Evolutionary conservation across 2,329 filamentous ascomycete species (phyloP).

Genomic region (Colletotrichum echinochloae): DNA sequence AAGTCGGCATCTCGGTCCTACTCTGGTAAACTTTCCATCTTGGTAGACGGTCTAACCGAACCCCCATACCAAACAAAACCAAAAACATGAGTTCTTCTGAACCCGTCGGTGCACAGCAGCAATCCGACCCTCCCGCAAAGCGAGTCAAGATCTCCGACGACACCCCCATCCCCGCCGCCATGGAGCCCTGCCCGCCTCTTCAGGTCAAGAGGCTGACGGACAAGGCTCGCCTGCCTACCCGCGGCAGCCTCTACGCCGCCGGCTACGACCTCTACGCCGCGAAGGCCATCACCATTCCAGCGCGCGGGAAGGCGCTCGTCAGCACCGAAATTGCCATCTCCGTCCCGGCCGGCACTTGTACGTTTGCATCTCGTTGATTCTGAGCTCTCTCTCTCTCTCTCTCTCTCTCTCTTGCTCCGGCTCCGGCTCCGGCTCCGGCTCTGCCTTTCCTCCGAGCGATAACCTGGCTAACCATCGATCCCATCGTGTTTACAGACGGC

Average conservation of each 20-base stretch:
- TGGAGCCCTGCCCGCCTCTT: constrained; percentile 68
- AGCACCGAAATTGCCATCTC: constrained; percentile 93
- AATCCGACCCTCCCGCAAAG: constrained; percentile 74
- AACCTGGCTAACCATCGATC: constrained; percentile 23
- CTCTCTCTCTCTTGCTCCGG: background rate
- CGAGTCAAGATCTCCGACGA: constrained; percentile 73
- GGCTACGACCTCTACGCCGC: constrained; percentile 94
- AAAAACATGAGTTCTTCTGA: constrained; percentile 50
- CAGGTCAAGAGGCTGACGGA: constrained; percentile 89
- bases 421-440: background rate
- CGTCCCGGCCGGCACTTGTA: constrained; percentile 90
- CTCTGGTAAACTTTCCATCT: background rate
- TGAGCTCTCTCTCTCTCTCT: background rate
- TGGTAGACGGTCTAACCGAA: background rate
- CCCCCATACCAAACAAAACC: constrained; percentile 13
- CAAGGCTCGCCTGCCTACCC: constrained; percentile 84
- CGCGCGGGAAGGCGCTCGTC: constrained; percentile 85
- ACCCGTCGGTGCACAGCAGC: constrained; percentile 66
- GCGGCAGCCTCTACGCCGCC: constrained; percentile 89
- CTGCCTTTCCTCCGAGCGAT: background rate
- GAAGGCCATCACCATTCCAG: constrained; percentile 79
- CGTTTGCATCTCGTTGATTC: constrained; percentile 48
- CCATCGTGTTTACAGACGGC: constrained; percentile 70
- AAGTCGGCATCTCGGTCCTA: background rate
- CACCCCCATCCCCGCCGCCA: constrained; percentile 49